Conservation (phyloP, 2,329 filamentous ascomycete genomes). For the Helotiales sp. region DNA sequence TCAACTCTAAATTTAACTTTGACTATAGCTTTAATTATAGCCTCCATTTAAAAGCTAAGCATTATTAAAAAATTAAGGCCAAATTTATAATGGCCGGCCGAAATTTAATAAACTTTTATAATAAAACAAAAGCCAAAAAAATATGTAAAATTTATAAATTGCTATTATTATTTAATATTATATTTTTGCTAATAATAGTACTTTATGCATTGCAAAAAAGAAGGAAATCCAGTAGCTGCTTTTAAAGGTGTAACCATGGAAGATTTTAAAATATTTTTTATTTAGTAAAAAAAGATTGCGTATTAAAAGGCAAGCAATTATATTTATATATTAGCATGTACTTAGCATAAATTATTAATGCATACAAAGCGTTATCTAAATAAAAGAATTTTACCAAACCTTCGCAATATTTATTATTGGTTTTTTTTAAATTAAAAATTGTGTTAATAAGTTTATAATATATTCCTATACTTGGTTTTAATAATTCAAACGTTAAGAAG, state of each 20-base stretch:
- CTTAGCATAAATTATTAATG: slow-evolving; percentile 6
- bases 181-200: slow-evolving; percentile 20
- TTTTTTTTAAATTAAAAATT: slow-evolving; percentile 6
- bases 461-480: slow-evolving; percentile 19
- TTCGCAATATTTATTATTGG: slow-evolving; percentile 27
- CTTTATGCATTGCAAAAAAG: slow-evolving; percentile 28
- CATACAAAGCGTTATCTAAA: slow-evolving; percentile 25
- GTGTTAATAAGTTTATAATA: slow-evolving; percentile 20
- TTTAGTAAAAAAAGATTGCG: slow-evolving; percentile 30
- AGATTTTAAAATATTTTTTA: slow-evolving; percentile 35
- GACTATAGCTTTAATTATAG: slow-evolving; percentile 12
- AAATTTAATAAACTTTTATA: slow-evolving; percentile 34
- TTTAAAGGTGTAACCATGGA: slow-evolving; percentile 10
- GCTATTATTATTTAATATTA: slow-evolving; percentile 15
- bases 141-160: slow-evolving; percentile 31
- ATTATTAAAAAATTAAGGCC: slow-evolving; percentile 28
- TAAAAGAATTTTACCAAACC: slow-evolving; percentile 31
- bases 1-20: slow-evolving; percentile 3
- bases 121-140: slow-evolving; percentile 29
- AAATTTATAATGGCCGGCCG: slow-evolving; percentile 28
- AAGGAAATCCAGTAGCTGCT: slow-evolving; percentile 21
- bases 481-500: slow-evolving; percentile 3
- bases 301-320: slow-evolving; percentile 34
- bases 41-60: slow-evolving; percentile 17
- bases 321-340: slow-evolving; percentile 34